A percentile compares a stretch with the other conserved stretches of the same genome.
These are phyloP conservation scores for Penicillium sp. DNA, from an alignment of 2,329 filamentous ascomycete species.

Conservation along the genomic window DNA sequence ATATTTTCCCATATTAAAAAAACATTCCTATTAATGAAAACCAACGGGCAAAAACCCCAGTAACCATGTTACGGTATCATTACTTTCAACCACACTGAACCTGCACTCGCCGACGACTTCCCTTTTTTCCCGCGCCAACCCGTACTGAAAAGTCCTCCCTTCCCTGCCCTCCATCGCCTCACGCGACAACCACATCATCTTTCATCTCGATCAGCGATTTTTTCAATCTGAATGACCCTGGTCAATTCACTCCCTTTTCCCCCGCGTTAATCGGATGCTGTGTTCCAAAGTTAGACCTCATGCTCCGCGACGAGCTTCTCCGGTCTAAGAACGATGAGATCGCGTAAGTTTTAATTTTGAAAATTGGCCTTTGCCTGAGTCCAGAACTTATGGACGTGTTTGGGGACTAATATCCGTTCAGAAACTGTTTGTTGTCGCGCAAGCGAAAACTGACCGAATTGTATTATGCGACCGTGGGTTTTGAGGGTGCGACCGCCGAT, in stretches of 20 bases:
- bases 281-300: slow-evolving; percentile 49
- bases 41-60: neutral
- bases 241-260: slow-evolving; percentile 41
- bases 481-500: slow-evolving; percentile 52
- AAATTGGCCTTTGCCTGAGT: slow-evolving; percentile 23
- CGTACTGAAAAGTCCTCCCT: slow-evolving; percentile 37
- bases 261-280: slow-evolving; percentile 53
- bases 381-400: slow-evolving; percentile 18
- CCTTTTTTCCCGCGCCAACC: slow-evolving; percentile 22
- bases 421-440: slow-evolving; percentile 69
- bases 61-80: slow-evolving; percentile 4
- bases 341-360: slow-evolving; percentile 46
- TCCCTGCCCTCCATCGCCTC: slow-evolving; percentile 36
- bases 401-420: slow-evolving; percentile 40
- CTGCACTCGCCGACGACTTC: slow-evolving; percentile 3
- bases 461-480: slow-evolving; percentile 72
- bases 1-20: neutral
- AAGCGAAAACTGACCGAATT: slow-evolving; percentile 90
- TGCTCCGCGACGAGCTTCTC: slow-evolving; percentile 52
- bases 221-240: slow-evolving; percentile 45
- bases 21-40: neutral
- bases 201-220: slow-evolving; percentile 48
- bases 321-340: slow-evolving; percentile 53
- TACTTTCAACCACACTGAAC: slow-evolving; percentile 5
- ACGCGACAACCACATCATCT: slow-evolving; percentile 40